Base-by-base conservation (phyloP, 2,329 filamentous ascomycete species). In the Harringtonia lauricola region DNA sequence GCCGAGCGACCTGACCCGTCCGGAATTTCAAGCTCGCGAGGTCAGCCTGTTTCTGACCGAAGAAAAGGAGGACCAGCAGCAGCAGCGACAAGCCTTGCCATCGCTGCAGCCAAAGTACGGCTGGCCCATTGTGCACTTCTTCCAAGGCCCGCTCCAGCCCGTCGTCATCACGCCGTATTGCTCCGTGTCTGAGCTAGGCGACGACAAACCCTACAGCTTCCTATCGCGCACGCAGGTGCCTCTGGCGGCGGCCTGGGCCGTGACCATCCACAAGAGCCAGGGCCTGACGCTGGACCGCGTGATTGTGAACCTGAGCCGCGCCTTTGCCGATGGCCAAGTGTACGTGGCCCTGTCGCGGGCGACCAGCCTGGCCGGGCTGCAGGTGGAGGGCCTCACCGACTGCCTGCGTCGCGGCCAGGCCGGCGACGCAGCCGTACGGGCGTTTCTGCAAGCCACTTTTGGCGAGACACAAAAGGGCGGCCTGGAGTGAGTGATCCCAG, bases 261-360 rank as follows among this genome's bases (percentile, higher is more conserved):
- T 81, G 52, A 81, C 70, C 0, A 71, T 80, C 2, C 79, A 83
- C 55, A 81, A 79, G 55, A 67, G 67, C 4, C 74, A 82, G 59
- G 75, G 77, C 3, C 72, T 81, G 64, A 80, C 76, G 2, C 59
- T 83, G 4, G 70, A 80, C 18, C 65, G 66, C 4, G 75, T 76
- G 2, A 64, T 70, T 2, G 73, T 82, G 2, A 59, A 81, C 52
- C 54, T 82, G 6, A 54, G 56, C 1, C 55, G 57, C 6, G 65
- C 65, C 0, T 82, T 80, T 51, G 72, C 73, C 45, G 61, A 67
- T 24, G 75, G 76, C 0, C 76, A 81, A 57, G 68, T 71, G 0
- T 82, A 83, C 45, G 79, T 82, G 8, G 76, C 75, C n/a, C 61
- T 81, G 15, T 76, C 71, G 18, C 59, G 76, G 48, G 75, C 72